Conservation (phyloP, 106 monocot species). For the Apostasia ramifera region DNA sequence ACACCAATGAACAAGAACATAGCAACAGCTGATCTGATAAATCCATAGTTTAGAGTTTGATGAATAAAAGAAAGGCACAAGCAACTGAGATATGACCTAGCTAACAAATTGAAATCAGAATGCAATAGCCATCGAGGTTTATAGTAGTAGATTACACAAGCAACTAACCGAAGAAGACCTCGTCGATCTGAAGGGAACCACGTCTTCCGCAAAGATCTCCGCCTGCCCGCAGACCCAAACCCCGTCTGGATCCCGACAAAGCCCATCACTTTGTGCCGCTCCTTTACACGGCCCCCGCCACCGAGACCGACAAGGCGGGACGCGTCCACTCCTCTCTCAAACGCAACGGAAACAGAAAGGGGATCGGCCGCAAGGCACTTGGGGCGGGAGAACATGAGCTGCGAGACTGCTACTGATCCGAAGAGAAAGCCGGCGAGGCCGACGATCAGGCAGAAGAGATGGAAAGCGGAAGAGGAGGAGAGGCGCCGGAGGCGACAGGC, state of each 20-base stretch:
- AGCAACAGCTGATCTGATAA: too few relatives aligned
- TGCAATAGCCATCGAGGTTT: neutral
- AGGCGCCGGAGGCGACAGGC: conserved; percentile 37
- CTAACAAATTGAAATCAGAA: neutral
- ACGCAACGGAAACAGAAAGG: conserved; percentile 55
- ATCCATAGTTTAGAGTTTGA: too few relatives aligned
- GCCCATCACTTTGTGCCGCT: conserved; percentile 71
- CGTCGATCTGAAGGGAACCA: conserved; percentile 86
- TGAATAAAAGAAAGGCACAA: too few relatives aligned
- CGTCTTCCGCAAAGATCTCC: conserved; percentile 69
- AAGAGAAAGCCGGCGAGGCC: conserved; percentile 53
- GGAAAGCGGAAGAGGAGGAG: conserved; percentile 38
- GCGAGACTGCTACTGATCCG: conserved; percentile 23
- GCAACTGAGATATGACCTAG: neutral
- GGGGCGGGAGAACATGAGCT: neutral
- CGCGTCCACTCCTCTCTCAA: conserved; percentile 26
- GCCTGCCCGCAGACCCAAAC: conserved; percentile 55
- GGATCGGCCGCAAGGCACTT: conserved; percentile 34
- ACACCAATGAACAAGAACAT: neutral
- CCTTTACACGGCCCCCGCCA: neutral
- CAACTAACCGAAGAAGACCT: conserved; percentile 63
- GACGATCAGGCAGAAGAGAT: conserved; percentile 38
- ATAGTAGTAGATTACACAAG: neutral
- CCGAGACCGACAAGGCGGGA: neutral
- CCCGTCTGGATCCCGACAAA: conserved; percentile 97